Conservation (phyloP, 1,284 basidiomycete species). For the Microbotryum scabiosae region DNA sequence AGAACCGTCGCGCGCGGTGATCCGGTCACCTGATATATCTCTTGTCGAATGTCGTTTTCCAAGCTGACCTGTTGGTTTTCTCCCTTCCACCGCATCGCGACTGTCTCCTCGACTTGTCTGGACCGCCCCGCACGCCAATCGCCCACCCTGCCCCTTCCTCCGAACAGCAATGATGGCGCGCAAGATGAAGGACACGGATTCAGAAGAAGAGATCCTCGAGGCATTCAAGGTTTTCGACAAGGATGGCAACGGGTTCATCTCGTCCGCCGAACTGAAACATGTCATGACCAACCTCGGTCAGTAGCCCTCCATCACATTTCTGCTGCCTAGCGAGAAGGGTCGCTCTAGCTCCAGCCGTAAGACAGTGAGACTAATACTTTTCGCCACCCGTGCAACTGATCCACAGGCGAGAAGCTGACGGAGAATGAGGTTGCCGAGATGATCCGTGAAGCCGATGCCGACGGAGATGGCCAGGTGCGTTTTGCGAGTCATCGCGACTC, state of each 20-base stretch:
- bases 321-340: background rate
- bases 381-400: background rate
- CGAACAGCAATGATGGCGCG: conserved; percentile 84
- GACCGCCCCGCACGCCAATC: background rate
- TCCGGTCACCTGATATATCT: no score
- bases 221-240: conserved; percentile 62
- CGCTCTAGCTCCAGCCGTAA: background rate
- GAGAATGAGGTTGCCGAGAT: conserved; percentile 94
- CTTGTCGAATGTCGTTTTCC: no score
- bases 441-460: conserved; percentile 96
- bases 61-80: background rate
- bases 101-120: no score
- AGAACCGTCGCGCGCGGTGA: no score
- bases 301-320: conserved; percentile 2
- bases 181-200: conserved; percentile 89
- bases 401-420: conserved; percentile 65
- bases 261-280: conserved; percentile 62
- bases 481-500: conserved; percentile 44
- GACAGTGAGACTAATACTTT: background rate
- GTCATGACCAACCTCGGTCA: conserved; percentile 84
- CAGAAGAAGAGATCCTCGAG: conserved; percentile 58
- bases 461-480: conserved; percentile 86
- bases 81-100: background rate
- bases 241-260: conserved; percentile 53
- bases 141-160: background rate